Evolutionary conservation across 148 eudicot genomes (phyloP).

Genomic region (Rhododendron vialii): DNA sequence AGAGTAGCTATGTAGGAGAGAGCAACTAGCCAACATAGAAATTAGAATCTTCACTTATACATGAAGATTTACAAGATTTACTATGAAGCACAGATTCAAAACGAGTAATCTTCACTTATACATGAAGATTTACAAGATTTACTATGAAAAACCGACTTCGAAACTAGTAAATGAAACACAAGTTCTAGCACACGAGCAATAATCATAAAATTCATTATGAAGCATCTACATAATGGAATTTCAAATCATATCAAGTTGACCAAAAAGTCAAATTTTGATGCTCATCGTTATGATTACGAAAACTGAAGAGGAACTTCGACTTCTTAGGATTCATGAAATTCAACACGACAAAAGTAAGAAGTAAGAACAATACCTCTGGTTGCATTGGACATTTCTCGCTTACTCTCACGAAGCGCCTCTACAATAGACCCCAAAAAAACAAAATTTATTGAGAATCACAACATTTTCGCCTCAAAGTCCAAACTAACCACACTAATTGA

Average conservation of each 20-base stretch:
- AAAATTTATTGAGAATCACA: neutral
- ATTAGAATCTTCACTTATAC: too few species aligned
- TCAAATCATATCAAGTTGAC: neutral
- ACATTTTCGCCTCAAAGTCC: neutral
- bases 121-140: too few species aligned
- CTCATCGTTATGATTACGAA: neutral
- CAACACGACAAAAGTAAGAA: neutral
- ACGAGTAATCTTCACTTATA: too few species aligned
- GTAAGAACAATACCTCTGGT: constrained; percentile 63
- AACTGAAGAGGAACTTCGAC: neutral
- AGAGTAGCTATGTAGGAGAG: neutral
- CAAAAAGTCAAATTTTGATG: neutral
- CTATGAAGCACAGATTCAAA: too few species aligned
- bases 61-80: too few species aligned
- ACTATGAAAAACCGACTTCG: neutral
- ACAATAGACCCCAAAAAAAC: constrained; percentile 12
- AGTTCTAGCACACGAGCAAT: neutral
- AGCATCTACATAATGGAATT: neutral
- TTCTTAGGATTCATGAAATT: neutral
- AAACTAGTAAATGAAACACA: neutral
- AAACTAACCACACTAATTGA: neutral
- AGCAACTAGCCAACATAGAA: too few species aligned
- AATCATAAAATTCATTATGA: neutral
- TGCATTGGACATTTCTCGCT: constrained; percentile 88
- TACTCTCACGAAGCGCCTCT: constrained; percentile 93